Percentiles rank a stretch among this genome's conserved stretches.
Conservation (phyloP, 345 rosid species). For the Lumnitzera racemosa region DNA sequence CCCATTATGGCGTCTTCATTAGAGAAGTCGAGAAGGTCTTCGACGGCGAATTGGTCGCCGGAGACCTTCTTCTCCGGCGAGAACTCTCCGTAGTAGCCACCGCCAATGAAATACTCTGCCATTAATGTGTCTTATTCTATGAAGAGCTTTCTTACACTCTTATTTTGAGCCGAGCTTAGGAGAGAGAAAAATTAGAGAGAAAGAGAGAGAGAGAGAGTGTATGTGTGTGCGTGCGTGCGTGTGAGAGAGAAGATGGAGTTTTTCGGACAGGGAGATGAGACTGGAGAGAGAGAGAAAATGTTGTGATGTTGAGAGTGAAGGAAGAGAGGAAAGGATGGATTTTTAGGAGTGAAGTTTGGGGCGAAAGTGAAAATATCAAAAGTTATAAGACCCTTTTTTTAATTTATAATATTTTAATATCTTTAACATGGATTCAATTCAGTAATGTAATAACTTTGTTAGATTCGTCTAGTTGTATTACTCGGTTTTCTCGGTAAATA, state of each 20-base stretch:
- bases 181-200: not conserved
- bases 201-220: not conserved
- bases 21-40: conserved; percentile 66
- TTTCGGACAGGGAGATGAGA: not conserved
- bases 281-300: conserved; percentile 8
- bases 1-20: conserved; percentile 39
- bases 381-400: conserved; percentile 10
- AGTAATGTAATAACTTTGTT: too few relatives aligned
- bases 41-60: conserved; percentile 45
- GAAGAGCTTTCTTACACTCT: not conserved
- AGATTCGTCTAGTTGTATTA: too few relatives aligned
- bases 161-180: not conserved
- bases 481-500: too few relatives aligned
- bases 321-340: conserved; percentile 19
- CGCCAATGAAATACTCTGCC: conserved; percentile 27
- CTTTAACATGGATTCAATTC: too few relatives aligned
- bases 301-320: conserved; percentile 6
- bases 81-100: conserved; percentile 22
- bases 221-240: not conserved
- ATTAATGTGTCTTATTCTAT: conserved; percentile 27
- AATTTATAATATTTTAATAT: too few relatives aligned
- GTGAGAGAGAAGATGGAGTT: too few relatives aligned
- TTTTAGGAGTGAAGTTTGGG: conserved; percentile 38
- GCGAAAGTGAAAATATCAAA: conserved; percentile 18
- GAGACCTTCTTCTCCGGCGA: conserved; percentile 28